Evolutionary conservation across 148 eudicot genomes (phyloP).

Genomic region (Nyssa sinensis): DNA sequence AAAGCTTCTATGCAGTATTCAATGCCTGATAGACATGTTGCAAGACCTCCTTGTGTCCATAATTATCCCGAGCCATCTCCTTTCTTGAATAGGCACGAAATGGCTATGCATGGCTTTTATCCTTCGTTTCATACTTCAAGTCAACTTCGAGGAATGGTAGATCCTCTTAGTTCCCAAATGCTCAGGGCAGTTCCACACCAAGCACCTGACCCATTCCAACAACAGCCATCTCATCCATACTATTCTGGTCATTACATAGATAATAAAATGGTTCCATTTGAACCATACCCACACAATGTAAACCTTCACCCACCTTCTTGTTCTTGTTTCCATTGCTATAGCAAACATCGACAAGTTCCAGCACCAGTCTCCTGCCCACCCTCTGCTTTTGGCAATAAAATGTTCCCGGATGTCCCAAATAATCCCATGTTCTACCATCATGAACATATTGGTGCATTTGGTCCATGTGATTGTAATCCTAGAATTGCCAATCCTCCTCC

Average conservation of each 20-base stretch:
- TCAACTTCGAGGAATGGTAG: slow-evolving; percentile 40
- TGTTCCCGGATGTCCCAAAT: slow-evolving; percentile 39
- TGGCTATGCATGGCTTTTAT: slow-evolving; percentile 31
- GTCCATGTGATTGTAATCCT: slow-evolving; percentile 38
- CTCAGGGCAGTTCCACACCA: slow-evolving; percentile 45
- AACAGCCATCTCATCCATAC: slow-evolving; percentile 34
- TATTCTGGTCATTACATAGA: slow-evolving; percentile 39
- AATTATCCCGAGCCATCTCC: slow-evolving; percentile 50
- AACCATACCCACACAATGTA: slow-evolving; percentile 40
- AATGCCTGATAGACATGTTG: slow-evolving; percentile 31
- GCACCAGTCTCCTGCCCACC: slow-evolving; percentile 37
- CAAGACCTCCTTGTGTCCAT: slow-evolving; percentile 38
- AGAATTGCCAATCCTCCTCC: slow-evolving; percentile 28
- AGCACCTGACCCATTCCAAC: slow-evolving; percentile 36
- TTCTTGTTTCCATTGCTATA: slow-evolving; percentile 66
- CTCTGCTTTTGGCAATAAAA: slow-evolving; percentile 36
- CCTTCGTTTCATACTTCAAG: slow-evolving; percentile 29
- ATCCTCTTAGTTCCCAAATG: slow-evolving; percentile 49
- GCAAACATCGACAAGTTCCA: slow-evolving; percentile 37
- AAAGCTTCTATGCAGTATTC: slow-evolving; percentile 34
- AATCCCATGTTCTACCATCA: slow-evolving; percentile 36
- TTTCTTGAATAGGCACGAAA: slow-evolving; percentile 27
- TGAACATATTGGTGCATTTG: slow-evolving; percentile 33
- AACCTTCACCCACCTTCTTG: slow-evolving; percentile 57
- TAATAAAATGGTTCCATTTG: slow-evolving; percentile 42